Conservation (phyloP, 2,329 filamentous ascomycete species). For the Pseudovirgaria hyperparasitica region DNA sequence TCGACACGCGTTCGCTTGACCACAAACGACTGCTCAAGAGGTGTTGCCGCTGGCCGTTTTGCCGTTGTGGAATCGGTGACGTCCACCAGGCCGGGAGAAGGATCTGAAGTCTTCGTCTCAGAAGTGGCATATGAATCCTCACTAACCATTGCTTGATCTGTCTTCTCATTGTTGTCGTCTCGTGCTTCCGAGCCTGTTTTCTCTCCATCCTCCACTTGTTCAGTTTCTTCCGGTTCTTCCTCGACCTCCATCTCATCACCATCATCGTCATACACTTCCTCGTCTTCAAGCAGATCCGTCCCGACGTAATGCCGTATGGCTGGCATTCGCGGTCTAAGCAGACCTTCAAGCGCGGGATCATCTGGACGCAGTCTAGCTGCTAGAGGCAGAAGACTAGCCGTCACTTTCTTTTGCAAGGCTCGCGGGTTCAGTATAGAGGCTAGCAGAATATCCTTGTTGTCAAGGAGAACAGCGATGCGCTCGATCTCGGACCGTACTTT, state of each 20-base stretch:
- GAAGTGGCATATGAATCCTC: too few species aligned
- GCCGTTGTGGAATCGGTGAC: too few species aligned
- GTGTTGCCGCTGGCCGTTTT: too few species aligned
- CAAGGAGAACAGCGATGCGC: constrained; percentile 62
- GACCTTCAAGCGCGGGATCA: constrained; percentile 55
- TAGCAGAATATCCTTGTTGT: constrained; percentile 59
- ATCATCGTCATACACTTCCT: constrained; percentile 11
- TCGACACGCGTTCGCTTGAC: too few species aligned
- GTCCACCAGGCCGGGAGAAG: too few species aligned
- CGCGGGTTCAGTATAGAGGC: constrained; percentile 71
- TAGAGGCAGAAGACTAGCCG: constrained; percentile 69
- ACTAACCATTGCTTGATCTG: too few species aligned
- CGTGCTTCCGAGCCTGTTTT: constrained; percentile 36
- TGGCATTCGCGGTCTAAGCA: constrained; percentile 43
- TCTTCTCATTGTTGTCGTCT: too few species aligned
- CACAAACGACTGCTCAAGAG: too few species aligned
- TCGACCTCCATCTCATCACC: constrained; percentile 10
- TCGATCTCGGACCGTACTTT: constrained; percentile 65
- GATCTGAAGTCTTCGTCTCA: too few species aligned
- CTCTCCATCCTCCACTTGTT: constrained; percentile 24
- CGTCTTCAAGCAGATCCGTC: constrained; percentile 9
- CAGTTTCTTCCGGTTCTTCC: constrained; percentile 8
- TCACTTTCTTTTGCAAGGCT: constrained; percentile 47
- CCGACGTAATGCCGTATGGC: constrained; percentile 19
- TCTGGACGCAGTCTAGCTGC: constrained; percentile 52